Evolutionary conservation across 2,329 filamentous ascomycete genomes (phyloP).

Genomic region (Diplodia mutila): DNA sequence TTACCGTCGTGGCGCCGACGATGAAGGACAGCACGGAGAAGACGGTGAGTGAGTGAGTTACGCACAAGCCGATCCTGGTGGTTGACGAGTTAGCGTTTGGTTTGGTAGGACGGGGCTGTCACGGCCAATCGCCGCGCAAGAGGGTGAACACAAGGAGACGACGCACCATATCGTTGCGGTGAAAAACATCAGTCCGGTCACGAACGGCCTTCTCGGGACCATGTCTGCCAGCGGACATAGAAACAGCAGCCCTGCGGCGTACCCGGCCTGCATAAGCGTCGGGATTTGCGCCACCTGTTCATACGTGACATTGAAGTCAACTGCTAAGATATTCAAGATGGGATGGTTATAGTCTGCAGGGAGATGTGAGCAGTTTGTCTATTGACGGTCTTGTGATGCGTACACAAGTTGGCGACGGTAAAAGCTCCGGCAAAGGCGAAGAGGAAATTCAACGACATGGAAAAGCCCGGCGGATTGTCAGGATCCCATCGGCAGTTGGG

Average conservation of each 20-base stretch:
- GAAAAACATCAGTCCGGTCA: constrained; percentile 67
- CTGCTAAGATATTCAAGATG: constrained; percentile 74
- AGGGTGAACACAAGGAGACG: neutral
- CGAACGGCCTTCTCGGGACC: constrained; percentile 69
- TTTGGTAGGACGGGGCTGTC: neutral
- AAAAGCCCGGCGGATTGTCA: constrained; percentile 68
- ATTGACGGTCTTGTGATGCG: neutral
- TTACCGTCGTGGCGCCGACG: constrained; percentile 77
- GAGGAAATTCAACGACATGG: constrained; percentile 68
- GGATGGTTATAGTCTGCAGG: constrained; percentile 72
- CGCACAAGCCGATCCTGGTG: constrained; percentile 70
- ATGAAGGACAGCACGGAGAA: constrained; percentile 75
- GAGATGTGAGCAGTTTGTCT: neutral
- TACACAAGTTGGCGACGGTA: constrained; percentile 74
- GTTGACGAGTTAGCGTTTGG: neutral
- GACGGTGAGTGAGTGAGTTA: constrained; percentile 65
- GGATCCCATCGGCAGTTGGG: constrained; percentile 70
- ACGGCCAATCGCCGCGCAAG: neutral
- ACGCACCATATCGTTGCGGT: constrained; percentile 67
- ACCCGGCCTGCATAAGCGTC: constrained; percentile 78
- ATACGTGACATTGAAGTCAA: constrained; percentile 71
- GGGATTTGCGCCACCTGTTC: constrained; percentile 70
- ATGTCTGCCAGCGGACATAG: constrained; percentile 76
- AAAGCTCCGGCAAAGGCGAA: constrained; percentile 69
- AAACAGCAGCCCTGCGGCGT: constrained; percentile 73